Evolutionary conservation across 805 yeast genomes (phyloP).

Genomic region (Candida tibetensis): DNA sequence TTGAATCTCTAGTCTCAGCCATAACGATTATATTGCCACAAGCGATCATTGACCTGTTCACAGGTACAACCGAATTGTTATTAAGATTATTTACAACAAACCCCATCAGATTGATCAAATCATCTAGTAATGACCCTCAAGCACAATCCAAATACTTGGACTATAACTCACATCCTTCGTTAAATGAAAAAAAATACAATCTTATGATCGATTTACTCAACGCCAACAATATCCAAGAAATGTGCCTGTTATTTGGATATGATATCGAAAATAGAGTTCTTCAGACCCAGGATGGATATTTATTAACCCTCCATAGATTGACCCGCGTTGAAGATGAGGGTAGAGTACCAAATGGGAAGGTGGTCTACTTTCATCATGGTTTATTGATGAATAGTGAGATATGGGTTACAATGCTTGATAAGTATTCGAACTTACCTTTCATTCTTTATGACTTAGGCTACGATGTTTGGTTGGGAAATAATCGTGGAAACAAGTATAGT

Average conservation of each 20-base stretch:
- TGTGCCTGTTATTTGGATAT: slow-evolving; percentile 69
- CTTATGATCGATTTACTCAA: slow-evolving; percentile 39
- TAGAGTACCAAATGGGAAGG: slow-evolving; percentile 29
- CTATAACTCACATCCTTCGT: slow-evolving; percentile 20
- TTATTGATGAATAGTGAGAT: slow-evolving; percentile 81
- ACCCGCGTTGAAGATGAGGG: slow-evolving; percentile 24
- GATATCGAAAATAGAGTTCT: slow-evolving; percentile 74
- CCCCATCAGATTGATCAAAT: slow-evolving; percentile 23
- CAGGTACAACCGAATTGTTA: slow-evolving; percentile 25
- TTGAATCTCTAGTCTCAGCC: slow-evolving; percentile 45
- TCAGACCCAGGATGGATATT: slow-evolving; percentile 70
- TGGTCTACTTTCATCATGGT: slow-evolving; percentile 89
- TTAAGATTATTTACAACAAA: slow-evolving; percentile 25
- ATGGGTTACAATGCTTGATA: slow-evolving; percentile 54
- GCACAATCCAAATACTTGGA: slow-evolving; percentile 18
- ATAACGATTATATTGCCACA: slow-evolving; percentile 47
- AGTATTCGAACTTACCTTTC: slow-evolving; percentile 58
- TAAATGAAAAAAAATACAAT: slow-evolving; percentile 22
- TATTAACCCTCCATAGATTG: slow-evolving; percentile 72
- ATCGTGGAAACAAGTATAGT: slow-evolving; percentile 90
- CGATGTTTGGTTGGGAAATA: slow-evolving; percentile 94
- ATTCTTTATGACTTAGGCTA: slow-evolving; percentile 75
- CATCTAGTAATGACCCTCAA: slow-evolving; percentile 2
- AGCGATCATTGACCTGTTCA: slow-evolving; percentile 34
- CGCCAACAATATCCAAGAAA: slow-evolving; percentile 56